Conservation (phyloP, 2,329 filamentous ascomycete genomes). For the Penicillium nordicum region DNA sequence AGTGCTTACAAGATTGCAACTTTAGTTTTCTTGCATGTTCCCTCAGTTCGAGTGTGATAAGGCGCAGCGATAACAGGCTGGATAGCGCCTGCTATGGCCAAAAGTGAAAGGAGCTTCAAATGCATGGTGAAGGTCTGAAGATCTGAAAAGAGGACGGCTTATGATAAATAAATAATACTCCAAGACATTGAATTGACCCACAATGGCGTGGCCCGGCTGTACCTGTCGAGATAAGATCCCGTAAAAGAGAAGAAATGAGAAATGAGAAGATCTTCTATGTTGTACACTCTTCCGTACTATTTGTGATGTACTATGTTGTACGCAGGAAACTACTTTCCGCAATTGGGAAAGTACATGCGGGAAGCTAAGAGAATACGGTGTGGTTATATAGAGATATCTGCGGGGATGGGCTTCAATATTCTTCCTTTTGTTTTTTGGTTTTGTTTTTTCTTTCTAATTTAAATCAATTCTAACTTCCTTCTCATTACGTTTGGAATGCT, state of each 20-base stretch:
- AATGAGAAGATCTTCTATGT: too few relatives aligned
- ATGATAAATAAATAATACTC: not conserved
- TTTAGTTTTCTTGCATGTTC: constrained; percentile 21
- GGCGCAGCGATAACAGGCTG: constrained; percentile 15
- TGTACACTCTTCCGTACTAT: too few relatives aligned
- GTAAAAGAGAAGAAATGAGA: too few relatives aligned
- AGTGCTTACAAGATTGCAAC: constrained; percentile 21
- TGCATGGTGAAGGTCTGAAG: constrained; percentile 9
- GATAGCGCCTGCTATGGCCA: constrained; percentile 13
- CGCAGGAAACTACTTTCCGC: not conserved
- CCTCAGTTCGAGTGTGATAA: constrained; percentile 11
- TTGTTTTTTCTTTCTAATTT: too few relatives aligned
- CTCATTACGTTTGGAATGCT: not conserved
- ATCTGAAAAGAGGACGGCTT: not conserved
- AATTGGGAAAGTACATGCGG: constrained; percentile 4
- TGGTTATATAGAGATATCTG: not conserved
- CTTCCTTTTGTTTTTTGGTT: too few relatives aligned
- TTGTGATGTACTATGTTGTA: too few relatives aligned
- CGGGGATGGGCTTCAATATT: not conserved
- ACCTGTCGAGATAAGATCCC: not conserved
- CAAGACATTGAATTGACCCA: not conserved
- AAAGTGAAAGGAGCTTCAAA: constrained; percentile 13
- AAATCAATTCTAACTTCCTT: not conserved
- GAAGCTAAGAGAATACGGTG: not conserved
- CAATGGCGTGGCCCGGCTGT: not conserved